Evolutionary conservation across 1,284 basidiomycete genomes (phyloP), one percentile per base, ranked within the genome.

Genomic region (Apiotrichum laibachii): DNA sequence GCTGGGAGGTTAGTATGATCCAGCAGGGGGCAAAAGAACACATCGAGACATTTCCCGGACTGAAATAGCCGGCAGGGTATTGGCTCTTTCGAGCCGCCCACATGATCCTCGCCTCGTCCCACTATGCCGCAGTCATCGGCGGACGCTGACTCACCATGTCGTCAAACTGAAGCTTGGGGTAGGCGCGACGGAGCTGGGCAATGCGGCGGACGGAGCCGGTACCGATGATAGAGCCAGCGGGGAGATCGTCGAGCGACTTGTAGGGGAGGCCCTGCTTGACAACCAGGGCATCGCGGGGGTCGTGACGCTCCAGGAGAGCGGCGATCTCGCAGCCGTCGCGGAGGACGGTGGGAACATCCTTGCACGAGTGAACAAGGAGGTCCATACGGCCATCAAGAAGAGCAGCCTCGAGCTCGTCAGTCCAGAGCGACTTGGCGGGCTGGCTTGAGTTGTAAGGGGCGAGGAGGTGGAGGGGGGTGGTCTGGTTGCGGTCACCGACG

Each of bases 201-300:
- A 97, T 88, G 59, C 96, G 81, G 55, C 96, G 83, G 22, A 99
- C 90, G 70, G 91, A 94, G 64, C 92, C 92, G 39, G 96, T 98
- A 12, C 96, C 96, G 15, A 99, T 86, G 21, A 95, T 89, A 63
- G 88, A 89, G 16, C 93, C 94, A 13, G 85, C 83, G 2, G 94
- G 93, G 52, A 99, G 76, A 51, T 98, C 93, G 51, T 88, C 88
- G 54, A 99, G 80, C 2, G 78, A 83, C 75, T 83, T 88, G 82
- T 89, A 94, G 8, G 78, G 71, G 67, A 87, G 79, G 2, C 87
- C 92, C 49, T 83, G 78, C 80, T 90, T 94, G 66, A 97, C 87
- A 16, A 98, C 89, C 54, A 99, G 77, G 33, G 88, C 88, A 72
- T 99, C 96, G 55, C 89, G 84, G 0, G 91, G 91, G 75, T 96